phyloP scores from a whole-genome alignment of 768 basidiomycete species.

The Mycena leptocephala region DNA sequence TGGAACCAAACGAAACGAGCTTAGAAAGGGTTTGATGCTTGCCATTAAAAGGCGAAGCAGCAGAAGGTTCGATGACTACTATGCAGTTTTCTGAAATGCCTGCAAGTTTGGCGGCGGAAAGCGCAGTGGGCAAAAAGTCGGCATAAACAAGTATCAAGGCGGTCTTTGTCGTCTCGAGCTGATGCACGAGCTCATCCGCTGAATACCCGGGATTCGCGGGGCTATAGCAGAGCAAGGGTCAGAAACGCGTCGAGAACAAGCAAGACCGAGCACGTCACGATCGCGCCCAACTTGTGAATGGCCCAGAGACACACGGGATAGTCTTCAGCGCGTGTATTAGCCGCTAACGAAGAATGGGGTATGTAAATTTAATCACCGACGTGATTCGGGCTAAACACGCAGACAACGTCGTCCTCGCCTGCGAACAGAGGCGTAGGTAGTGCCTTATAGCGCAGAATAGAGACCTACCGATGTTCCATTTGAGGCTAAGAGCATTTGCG shows the following conservation, averaged over 20 bases:
- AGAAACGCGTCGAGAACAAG: constrained; percentile 19
- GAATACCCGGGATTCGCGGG: constrained; percentile 77
- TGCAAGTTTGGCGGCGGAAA: constrained; percentile 57
- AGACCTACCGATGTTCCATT: constrained; percentile 64
- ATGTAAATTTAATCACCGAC: constrained; percentile 58
- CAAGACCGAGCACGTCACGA: constrained; percentile 64
- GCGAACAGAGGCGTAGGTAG: constrained; percentile 7
- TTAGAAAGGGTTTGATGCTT: constrained; percentile 58
- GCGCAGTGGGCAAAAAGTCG: constrained; percentile 58
- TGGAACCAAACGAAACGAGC: constrained; percentile 62
- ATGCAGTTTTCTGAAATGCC: constrained; percentile 63
- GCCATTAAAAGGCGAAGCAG: constrained; percentile 21
- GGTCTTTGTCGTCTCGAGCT: constrained; percentile 65
- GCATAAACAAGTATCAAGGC: constrained; percentile 67
- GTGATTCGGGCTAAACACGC: constrained; percentile 77
- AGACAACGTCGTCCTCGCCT: constrained; percentile 73
- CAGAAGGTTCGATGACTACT: constrained; percentile 50
- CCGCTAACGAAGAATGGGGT: not conserved
- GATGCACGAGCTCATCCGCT: constrained; percentile 71
- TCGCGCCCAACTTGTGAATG: constrained; percentile 69
- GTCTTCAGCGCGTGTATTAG: constrained; percentile 52
- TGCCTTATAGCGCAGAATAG: not conserved
- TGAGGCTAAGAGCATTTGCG: constrained; percentile 68
- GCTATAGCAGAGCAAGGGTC: constrained; percentile 50
- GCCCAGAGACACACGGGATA: constrained; percentile 75